These are phyloP conservation scores for Xanthoconium stramineum DNA, from an alignment of 768 basidiomycete species.

Conservation along the genomic window DNA sequence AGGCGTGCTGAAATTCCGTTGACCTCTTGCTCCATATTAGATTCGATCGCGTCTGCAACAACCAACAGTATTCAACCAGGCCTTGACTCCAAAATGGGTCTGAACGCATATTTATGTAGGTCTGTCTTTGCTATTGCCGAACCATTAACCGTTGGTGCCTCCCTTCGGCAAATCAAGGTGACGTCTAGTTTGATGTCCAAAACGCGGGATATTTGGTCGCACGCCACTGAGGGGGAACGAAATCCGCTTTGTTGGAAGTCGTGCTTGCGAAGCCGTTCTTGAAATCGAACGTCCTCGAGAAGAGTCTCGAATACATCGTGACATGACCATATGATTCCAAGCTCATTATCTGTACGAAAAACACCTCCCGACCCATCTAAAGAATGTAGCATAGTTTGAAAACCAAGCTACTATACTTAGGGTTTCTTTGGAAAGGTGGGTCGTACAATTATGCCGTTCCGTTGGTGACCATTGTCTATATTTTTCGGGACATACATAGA, in stretches of 20 bases:
- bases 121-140: too few relatives aligned
- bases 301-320: neutral
- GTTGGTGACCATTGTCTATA: neutral
- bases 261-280: neutral
- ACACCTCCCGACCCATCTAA: neutral
- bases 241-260: neutral
- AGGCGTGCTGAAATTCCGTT: too few relatives aligned
- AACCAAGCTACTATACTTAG: neutral
- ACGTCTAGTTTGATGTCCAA: constrained; percentile 25
- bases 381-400: neutral
- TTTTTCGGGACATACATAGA: constrained; percentile 5
- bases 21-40: too few relatives aligned
- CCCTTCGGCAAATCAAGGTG: constrained; percentile 11
- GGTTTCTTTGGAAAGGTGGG: neutral
- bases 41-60: too few relatives aligned
- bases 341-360: neutral
- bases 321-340: neutral
- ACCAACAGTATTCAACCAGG: too few relatives aligned
- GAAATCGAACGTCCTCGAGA: neutral
- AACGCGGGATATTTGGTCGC: neutral
- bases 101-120: constrained; percentile 27
- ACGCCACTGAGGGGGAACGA: neutral
- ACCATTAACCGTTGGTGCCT: too few relatives aligned
- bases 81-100: constrained; percentile 30
- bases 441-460: neutral